These are phyloP conservation scores for Fusarium musae DNA, from an alignment of 2,329 filamentous ascomycete genomes.

Conservation along the genomic window DNA sequence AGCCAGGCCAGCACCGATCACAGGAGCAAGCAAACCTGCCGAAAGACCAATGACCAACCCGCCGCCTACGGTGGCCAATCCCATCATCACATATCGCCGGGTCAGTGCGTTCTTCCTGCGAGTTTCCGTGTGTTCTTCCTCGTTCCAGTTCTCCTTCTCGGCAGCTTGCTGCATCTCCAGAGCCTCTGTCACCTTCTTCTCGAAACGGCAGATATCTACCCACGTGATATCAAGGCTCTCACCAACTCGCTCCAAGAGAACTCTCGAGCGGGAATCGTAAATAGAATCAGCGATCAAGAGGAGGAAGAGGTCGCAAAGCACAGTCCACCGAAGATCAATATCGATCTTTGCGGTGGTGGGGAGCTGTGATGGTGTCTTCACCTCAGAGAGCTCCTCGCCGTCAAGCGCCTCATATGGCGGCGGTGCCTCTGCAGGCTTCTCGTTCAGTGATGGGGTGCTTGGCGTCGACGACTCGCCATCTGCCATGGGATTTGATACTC, in stretches of 20 bases:
- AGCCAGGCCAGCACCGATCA: conserved; percentile 93
- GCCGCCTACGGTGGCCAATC: conserved; percentile 93
- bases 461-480: conserved; percentile 49
- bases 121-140: conserved; percentile 90
- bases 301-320: conserved; percentile 94
- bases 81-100: conserved; percentile 92
- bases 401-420: conserved; percentile 72
- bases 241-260: conserved; percentile 85
- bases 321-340: conserved; percentile 96
- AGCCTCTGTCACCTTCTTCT: conserved; percentile 96
- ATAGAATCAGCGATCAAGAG: conserved; percentile 95
- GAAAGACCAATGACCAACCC: conserved; percentile 95
- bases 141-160: conserved; percentile 97
- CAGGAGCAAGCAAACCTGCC: conserved; percentile 88
- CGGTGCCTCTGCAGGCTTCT: conserved; percentile 62
- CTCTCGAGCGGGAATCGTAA: conserved; percentile 89
- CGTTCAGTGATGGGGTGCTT: conserved; percentile 49
- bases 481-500: conserved; percentile 92
- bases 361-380: conserved; percentile 84
- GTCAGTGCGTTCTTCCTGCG: conserved; percentile 85
- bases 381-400: conserved; percentile 78
- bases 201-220: conserved; percentile 95
- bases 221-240: conserved; percentile 83
- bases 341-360: conserved; percentile 86
- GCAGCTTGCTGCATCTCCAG: conserved; percentile 97